A percentile compares a stretch with the other conserved stretches of the same genome.
These are phyloP conservation scores for Agaricus subrufescens DNA, from an alignment of 768 basidiomycete species.

Conservation along the genomic window DNA sequence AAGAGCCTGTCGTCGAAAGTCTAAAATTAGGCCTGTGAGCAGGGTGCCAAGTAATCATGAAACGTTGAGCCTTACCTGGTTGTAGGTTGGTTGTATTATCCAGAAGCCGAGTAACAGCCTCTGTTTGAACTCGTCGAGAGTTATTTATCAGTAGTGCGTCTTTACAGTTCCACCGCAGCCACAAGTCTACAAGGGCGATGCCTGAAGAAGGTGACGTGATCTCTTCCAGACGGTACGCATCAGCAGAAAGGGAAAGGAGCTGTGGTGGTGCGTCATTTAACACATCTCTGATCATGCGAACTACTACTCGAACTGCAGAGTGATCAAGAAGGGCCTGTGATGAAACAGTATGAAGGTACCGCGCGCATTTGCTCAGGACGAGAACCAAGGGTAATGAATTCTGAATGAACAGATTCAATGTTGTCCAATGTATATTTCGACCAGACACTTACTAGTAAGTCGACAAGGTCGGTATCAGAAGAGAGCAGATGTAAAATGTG, in stretches of 20 bases:
- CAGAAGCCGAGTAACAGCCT: constrained; percentile 18
- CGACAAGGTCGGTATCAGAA: background rate
- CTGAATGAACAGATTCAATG: background rate
- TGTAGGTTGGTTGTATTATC: constrained; percentile 14
- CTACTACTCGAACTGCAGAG: constrained; percentile 14
- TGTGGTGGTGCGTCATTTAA: constrained; percentile 28
- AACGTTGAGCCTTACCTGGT: constrained; percentile 9
- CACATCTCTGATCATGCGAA: constrained; percentile 21
- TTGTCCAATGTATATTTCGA: background rate
- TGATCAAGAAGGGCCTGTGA: constrained; percentile 22
- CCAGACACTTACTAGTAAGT: background rate
- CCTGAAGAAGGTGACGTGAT: constrained; percentile 64
- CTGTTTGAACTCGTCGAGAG: constrained; percentile 15
- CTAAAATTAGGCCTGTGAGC: constrained; percentile 17
- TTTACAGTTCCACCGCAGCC: constrained; percentile 45
- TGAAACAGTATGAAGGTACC: constrained; percentile 51
- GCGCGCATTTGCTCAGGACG: constrained; percentile 39
- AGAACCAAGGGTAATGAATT: constrained; percentile 24
- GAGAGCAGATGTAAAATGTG: background rate
- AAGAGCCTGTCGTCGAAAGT: constrained; percentile 34
- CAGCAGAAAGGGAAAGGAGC: constrained; percentile 27
- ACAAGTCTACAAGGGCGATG: constrained; percentile 65
- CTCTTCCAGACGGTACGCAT: constrained; percentile 36
- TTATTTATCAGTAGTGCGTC: constrained; percentile 12
- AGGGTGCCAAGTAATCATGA: background rate